Conservation (phyloP, 306 rosid species). For the Lupinus albus region DNA sequence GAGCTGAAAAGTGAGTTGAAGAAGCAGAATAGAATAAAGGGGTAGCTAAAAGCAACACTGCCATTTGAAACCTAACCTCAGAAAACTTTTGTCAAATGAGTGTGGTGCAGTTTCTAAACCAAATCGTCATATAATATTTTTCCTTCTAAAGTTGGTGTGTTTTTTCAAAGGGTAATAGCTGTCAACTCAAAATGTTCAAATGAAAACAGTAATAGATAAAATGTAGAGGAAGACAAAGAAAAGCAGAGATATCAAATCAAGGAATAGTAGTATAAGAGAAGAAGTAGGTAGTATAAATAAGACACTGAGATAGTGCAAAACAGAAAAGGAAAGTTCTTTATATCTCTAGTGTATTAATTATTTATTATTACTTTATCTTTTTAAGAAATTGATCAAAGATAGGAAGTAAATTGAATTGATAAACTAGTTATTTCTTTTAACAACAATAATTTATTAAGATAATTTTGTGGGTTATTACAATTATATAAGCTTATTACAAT, state of each 20-base stretch:
- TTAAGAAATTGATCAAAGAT: too few relatives aligned
- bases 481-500: too few relatives aligned
- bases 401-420: too few relatives aligned
- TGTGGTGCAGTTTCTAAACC: constrained; percentile 44
- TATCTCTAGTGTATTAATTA: constrained; percentile 19
- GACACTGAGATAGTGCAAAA: constrained; percentile 34
- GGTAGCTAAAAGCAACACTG: constrained; percentile 37
- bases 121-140: constrained; percentile 28
- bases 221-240: constrained; percentile 47
- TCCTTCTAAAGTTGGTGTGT: not conserved
- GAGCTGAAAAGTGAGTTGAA: constrained; percentile 22
- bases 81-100: constrained; percentile 47
- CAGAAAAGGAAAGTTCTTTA: constrained; percentile 54
- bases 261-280: constrained; percentile 31
- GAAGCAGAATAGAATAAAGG: constrained; percentile 37
- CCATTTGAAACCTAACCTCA: constrained; percentile 47
- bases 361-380: too few relatives aligned
- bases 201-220: constrained; percentile 42
- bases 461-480: too few relatives aligned
- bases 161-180: constrained; percentile 33
- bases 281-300: constrained; percentile 9
- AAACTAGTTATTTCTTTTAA: too few relatives aligned
- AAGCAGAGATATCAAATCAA: constrained; percentile 50
- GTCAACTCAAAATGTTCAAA: constrained; percentile 45
- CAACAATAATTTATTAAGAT: too few relatives aligned